Evolutionary conservation across 176 grass and related monocot species (phyloP).

Genomic region (Areca catechu): DNA sequence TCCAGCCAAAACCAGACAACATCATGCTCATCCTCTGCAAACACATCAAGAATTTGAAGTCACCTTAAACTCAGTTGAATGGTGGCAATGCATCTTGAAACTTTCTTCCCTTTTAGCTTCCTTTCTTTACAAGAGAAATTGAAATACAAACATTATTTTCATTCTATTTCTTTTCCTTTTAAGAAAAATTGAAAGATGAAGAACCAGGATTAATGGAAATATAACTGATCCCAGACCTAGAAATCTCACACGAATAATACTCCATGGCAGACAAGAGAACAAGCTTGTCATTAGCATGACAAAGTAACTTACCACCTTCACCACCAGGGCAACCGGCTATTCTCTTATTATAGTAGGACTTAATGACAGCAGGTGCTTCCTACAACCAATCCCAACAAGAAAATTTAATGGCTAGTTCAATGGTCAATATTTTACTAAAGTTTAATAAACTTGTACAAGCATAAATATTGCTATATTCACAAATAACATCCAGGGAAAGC

Average conservation of each 20-base stretch:
- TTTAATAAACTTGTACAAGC: no score
- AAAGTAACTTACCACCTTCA: conserved; percentile 60
- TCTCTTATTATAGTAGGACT: conserved; percentile 85
- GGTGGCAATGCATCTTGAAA: no score
- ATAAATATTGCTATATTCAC: no score
- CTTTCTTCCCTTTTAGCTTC: no score
- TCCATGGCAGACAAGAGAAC: no score
- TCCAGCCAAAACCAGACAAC: conserved; percentile 98
- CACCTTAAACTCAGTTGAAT: no score
- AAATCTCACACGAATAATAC: no score
- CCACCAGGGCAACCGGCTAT: conserved; percentile 88
- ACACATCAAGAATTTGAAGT: not conserved
- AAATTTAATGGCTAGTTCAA: not conserved
- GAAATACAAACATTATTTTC: conserved; percentile 12
- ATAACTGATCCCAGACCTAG: no score
- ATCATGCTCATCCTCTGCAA: conserved; percentile 96
- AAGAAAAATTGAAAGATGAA: no score
- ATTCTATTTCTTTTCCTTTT: not conserved
- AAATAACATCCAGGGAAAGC: no score
- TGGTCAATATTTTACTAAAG: not conserved
- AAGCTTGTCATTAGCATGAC: no score
- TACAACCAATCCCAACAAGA: conserved; percentile 25
- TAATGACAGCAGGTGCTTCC: conserved; percentile 85
- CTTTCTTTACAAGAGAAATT: conserved; percentile 11
- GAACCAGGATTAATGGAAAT: no score